Evolutionary conservation across 2,329 filamentous ascomycete species (phyloP).

Genomic region (Dactylellina sp.): DNA sequence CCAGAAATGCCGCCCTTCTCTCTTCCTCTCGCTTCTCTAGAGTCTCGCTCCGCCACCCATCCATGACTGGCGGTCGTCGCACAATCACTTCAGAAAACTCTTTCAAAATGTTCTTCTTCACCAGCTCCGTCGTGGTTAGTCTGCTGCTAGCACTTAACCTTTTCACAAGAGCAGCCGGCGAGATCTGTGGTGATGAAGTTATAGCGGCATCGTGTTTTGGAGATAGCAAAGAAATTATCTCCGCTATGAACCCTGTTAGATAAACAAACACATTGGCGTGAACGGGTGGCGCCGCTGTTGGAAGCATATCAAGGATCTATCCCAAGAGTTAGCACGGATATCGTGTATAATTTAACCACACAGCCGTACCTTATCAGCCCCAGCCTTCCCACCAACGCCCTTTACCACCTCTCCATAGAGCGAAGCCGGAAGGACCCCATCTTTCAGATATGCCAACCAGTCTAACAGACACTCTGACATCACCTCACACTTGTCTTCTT

Average conservation of each 20-base stretch:
- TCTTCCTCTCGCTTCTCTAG: conserved; percentile 49
- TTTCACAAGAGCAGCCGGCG: conserved; percentile 40
- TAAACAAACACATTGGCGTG: conserved; percentile 61
- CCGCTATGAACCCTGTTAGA: conserved; percentile 59
- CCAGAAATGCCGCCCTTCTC: conserved; percentile 35
- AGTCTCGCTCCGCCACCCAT: conserved; percentile 49
- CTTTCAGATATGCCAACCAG: conserved; percentile 79
- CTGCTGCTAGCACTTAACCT: conserved; percentile 46
- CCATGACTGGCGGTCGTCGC: conserved; percentile 34
- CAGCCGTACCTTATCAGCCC: conserved; percentile 65
- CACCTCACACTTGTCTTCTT: conserved; percentile 77
- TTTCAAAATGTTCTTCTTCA: conserved; percentile 51
- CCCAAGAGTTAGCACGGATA: neutral
- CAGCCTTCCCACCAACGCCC: conserved; percentile 72
- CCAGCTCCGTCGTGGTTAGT: conserved; percentile 47
- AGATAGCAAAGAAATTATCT: conserved; percentile 58
- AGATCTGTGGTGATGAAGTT: conserved; percentile 16
- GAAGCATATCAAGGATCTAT: conserved; percentile 59
- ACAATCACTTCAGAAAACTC: conserved; percentile 48
- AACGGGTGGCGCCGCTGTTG: conserved; percentile 57
- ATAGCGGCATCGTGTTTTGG: conserved; percentile 43
- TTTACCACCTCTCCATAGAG: conserved; percentile 69
- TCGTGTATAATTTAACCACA: neutral
- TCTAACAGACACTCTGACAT: conserved; percentile 77
- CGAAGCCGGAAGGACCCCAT: conserved; percentile 78